These are phyloP conservation scores for Dioscorea dumetorum DNA, from an alignment of 106 monocot species.

Conservation along the genomic window DNA sequence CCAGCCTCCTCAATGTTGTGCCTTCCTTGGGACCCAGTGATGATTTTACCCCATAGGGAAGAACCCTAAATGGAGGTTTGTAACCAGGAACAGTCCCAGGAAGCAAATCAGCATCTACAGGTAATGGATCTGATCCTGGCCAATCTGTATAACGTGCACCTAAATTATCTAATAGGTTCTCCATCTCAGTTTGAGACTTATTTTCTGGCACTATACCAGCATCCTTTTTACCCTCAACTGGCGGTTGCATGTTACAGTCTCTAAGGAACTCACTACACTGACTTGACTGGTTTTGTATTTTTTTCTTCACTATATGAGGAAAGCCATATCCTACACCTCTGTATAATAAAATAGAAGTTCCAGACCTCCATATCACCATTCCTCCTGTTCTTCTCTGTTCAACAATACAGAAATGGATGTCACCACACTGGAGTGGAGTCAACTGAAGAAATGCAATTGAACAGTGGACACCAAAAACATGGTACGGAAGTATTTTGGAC, in stretches of 20 bases:
- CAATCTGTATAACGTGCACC: constrained; percentile 85
- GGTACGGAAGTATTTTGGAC: too few species aligned
- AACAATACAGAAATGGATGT: constrained; percentile 3
- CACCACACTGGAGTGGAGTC: constrained; percentile 1
- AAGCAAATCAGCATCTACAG: constrained; percentile 97
- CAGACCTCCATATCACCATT: constrained; percentile 95
- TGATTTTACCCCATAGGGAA: constrained; percentile 75
- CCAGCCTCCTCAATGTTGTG: constrained; percentile 70
- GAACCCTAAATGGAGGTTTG: constrained; percentile 78
- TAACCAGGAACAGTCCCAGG: constrained; percentile 64
- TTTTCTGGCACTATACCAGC: constrained; percentile 16
- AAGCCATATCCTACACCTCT: constrained; percentile 66
- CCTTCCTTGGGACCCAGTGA: constrained; percentile 65
- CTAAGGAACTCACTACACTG: constrained; percentile 5
- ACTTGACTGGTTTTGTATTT: constrained; percentile 14
- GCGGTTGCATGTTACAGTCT: too few species aligned
- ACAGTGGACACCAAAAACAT: too few species aligned
- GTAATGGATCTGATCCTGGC: constrained; percentile 81
- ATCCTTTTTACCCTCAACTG: constrained; percentile 7
- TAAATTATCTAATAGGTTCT: constrained; percentile 69
- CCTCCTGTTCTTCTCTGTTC: constrained; percentile 96
- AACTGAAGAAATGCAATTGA: neutral
- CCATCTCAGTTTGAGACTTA: constrained; percentile 68
- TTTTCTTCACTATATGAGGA: constrained; percentile 27
- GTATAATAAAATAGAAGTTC: constrained; percentile 85